phyloP scores from a whole-genome alignment of 208 protist species.

The Vickermania spadyakhi region DNA sequence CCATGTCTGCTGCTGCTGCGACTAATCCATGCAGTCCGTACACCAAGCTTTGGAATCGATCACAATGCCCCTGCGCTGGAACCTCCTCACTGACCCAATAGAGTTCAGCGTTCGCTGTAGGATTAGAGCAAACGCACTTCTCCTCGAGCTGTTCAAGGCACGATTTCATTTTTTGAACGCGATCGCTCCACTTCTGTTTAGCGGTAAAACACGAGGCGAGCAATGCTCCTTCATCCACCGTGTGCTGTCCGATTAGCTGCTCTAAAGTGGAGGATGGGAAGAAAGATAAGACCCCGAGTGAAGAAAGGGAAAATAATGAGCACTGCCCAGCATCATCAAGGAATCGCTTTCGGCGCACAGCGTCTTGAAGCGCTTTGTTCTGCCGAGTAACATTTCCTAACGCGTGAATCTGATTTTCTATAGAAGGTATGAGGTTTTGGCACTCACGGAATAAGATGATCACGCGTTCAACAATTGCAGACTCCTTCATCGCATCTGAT shows the following conservation, averaged over 20 bases:
- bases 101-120: neutral
- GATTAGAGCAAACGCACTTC: neutral
- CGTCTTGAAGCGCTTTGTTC: neutral
- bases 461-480: neutral
- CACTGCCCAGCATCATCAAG: neutral
- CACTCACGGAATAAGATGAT: neutral
- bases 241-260: neutral
- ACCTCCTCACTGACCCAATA: too few relatives aligned
- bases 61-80: too few relatives aligned
- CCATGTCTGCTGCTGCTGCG: neutral
- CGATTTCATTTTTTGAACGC: neutral
- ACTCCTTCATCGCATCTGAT: neutral
- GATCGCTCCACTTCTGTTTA: neutral
- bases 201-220: neutral
- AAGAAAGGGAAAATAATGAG: neutral
- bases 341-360: neutral
- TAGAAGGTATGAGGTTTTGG: neutral
- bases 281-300: neutral
- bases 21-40: neutral
- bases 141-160: neutral
- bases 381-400: neutral
- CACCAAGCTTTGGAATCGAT: too few relatives aligned
- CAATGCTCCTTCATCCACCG: neutral
- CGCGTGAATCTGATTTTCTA: neutral
- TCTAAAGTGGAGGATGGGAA: neutral